These are phyloP conservation scores for Xylaria venustula DNA, from an alignment of 495 filamentous ascomycete species.

Conservation along the genomic window DNA sequence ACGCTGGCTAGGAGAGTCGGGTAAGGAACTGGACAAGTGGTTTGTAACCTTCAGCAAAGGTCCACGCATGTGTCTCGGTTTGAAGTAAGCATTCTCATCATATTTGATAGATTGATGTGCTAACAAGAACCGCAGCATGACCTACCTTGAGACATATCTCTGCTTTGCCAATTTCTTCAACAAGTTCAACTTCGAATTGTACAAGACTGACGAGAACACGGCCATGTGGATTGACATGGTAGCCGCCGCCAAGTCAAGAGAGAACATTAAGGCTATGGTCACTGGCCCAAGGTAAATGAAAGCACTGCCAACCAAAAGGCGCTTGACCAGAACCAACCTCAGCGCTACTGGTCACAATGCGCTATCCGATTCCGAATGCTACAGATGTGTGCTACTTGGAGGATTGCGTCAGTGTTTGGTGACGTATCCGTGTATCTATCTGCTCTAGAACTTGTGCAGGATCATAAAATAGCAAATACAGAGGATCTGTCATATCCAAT, in stretches of 20 bases:
- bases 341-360: neutral
- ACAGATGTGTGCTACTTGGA: too few species aligned
- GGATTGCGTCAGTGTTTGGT: too few species aligned
- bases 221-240: conserved; percentile 4
- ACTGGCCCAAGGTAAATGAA: neutral
- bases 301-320: neutral
- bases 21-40: conserved; percentile 4
- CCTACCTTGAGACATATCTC: conserved; percentile 2
- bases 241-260: neutral
- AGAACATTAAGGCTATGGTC: neutral
- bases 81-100: neutral
- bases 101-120: neutral
- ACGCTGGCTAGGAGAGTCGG: neutral
- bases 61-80: neutral
- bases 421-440: too few species aligned
- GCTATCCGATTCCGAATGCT: too few species aligned
- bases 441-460: too few species aligned
- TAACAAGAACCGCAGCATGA: neutral
- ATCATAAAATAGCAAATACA: too few species aligned
- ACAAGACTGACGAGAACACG: neutral
- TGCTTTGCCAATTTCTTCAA: conserved; percentile 10
- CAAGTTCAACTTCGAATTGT: neutral
- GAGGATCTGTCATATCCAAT: too few species aligned
- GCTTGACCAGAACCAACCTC: neutral
- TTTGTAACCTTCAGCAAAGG: conserved; percentile 9